A percentile compares a stretch with the other conserved stretches of the same genome.
Conservation (phyloP, 441 rosid genomes). For the Gossypium gossypioides region DNA sequence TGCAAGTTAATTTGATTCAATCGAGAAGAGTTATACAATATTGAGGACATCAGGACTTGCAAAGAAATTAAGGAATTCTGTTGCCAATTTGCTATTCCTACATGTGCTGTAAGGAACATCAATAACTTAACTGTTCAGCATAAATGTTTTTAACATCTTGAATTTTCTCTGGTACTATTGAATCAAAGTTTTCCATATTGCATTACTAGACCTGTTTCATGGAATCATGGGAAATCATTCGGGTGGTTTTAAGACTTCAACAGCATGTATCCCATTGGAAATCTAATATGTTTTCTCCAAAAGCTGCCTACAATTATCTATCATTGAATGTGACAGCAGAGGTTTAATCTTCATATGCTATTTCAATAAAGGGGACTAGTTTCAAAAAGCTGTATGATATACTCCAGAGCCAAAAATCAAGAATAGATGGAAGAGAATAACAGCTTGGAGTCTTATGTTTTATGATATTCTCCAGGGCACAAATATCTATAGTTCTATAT, state of each 20-base stretch:
- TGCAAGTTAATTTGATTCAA: constrained; percentile 1
- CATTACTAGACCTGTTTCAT: neutral
- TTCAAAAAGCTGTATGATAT: neutral
- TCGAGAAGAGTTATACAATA: neutral
- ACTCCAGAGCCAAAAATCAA: neutral
- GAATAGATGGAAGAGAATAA: neutral
- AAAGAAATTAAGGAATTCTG: neutral
- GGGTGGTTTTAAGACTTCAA: neutral
- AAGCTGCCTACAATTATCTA: neutral
- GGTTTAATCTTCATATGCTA: neutral
- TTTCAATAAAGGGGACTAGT: neutral
- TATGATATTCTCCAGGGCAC: neutral
- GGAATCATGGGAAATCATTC: neutral
- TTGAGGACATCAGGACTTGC: neutral
- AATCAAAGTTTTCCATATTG: neutral
- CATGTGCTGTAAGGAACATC: neutral
- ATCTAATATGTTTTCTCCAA: neutral
- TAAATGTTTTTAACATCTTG: neutral
- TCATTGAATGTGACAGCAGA: neutral
- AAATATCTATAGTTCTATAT: neutral
- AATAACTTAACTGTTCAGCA: neutral
- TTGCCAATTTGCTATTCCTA: neutral
- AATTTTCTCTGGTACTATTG: neutral
- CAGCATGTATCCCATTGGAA: neutral
- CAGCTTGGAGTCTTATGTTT: neutral